Conservation (phyloP, 805 yeast species). For the Yarrowia sp. region DNA sequence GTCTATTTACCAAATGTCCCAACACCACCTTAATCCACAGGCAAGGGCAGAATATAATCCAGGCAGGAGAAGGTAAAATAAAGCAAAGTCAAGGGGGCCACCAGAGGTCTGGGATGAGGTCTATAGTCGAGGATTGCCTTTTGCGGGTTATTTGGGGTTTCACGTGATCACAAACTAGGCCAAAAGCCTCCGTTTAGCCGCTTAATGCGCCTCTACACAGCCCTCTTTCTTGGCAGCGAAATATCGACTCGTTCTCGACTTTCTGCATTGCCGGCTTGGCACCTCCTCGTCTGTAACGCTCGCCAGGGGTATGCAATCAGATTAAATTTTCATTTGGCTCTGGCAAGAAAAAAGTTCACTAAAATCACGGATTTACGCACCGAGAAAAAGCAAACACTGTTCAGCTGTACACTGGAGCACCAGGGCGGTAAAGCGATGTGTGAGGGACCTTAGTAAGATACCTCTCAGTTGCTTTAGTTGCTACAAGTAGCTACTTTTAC, state of each 20-base stretch:
- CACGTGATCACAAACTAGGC: too few species aligned
- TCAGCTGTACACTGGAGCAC: background rate
- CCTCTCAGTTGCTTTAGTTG: too few species aligned
- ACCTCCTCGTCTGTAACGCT: slow-evolving; percentile 25
- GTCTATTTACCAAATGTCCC: background rate
- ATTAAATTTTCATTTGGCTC: slow-evolving; percentile 13
- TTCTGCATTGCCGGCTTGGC: slow-evolving; percentile 14
- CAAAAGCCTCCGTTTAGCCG: too few species aligned
- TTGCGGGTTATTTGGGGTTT: too few species aligned
- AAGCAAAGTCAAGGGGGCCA: background rate
- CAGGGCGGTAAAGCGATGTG: background rate
- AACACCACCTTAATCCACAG: slow-evolving; percentile 7
- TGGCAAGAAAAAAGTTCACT: background rate
- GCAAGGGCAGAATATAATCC: slow-evolving; percentile 16
- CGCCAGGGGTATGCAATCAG: slow-evolving; percentile 26
- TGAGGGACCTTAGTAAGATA: too few species aligned
- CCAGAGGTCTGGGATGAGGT: too few species aligned
- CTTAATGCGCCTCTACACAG: too few species aligned
- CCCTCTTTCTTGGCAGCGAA: too few species aligned
- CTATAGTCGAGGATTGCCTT: too few species aligned
- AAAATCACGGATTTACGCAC: slow-evolving; percentile 23
- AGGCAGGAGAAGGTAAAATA: background rate
- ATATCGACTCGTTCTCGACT: background rate
- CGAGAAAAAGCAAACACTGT: slow-evolving; percentile 13
- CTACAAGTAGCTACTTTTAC: too few species aligned